Conservation (phyloP, 2,329 filamentous ascomycete species). For the Colletotrichum shisoi region DNA sequence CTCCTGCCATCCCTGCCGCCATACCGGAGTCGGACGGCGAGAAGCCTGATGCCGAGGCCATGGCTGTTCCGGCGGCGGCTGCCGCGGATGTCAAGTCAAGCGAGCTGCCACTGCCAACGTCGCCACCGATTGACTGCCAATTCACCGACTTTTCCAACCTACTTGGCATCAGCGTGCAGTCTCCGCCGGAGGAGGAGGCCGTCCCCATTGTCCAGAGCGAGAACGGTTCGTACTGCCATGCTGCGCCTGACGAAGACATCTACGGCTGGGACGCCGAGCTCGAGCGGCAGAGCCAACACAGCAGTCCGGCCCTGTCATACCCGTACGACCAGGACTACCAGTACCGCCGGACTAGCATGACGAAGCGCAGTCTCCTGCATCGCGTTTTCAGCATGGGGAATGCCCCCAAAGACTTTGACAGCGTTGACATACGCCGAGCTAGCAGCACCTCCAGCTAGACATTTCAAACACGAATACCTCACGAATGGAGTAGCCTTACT, state of each 20-base stretch:
- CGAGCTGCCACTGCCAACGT: conserved; percentile 17
- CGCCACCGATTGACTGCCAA: conserved; percentile 15
- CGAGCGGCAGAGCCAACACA: conserved; percentile 44
- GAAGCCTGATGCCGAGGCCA: not conserved
- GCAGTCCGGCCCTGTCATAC: conserved; percentile 3
- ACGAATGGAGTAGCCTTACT: not conserved
- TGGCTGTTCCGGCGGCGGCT: not conserved
- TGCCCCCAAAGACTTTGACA: conserved; percentile 28
- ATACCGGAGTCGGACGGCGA: not conserved
- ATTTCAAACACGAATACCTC: not conserved
- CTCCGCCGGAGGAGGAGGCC: conserved; percentile 44
- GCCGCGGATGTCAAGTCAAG: not conserved
- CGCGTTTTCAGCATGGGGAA: conserved; percentile 49
- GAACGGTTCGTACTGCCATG: conserved; percentile 44
- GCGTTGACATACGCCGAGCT: conserved; percentile 29
- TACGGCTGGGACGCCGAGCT: conserved; percentile 66
- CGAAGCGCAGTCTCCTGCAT: conserved; percentile 51
- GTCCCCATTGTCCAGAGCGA: conserved; percentile 45
- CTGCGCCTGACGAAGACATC: conserved; percentile 50
- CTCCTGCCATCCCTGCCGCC: not conserved
- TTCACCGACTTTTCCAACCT: conserved; percentile 52
- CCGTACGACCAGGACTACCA: conserved; percentile 41
- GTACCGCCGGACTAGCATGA: conserved; percentile 44
- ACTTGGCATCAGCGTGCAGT: conserved; percentile 47
- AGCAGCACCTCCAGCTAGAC: conserved; percentile 36